Evolutionary conservation across 768 basidiomycete species (phyloP), one percentile per base, ranked within the genome.

Genomic region (Phanerochaete sordida): DNA sequence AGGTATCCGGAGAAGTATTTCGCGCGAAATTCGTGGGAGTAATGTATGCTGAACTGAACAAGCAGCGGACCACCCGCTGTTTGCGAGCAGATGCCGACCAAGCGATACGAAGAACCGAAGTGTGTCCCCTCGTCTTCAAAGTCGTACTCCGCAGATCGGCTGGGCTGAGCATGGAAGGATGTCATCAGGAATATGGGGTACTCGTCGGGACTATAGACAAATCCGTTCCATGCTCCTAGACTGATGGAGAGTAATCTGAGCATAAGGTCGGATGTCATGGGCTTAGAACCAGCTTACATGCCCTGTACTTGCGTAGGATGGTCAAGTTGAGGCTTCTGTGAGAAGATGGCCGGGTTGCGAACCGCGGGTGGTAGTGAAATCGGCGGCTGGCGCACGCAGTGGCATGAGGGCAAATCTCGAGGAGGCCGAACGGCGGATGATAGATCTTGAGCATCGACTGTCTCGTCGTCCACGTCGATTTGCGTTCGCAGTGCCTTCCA

Each of bases 1-100:
- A 70, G 64, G 16, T 48, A 54, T 4, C 71, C 73, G 8, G 56
- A 56, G 51, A 68, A 70, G 57, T 67, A 64, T 23, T 66, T 63
- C 19, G 65, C 60, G 16, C 64, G 54, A 45, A 68, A 66, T 1
- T 68, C 68, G 23, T 64, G 56, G 1, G 67, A 56, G 51, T 71
- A 71, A 12, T 62, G 60, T 26, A 63, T 64, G 27, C 53, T 64
- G 57, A 72, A 70, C 16, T 35, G 33, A 27, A 60, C 59, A 13
- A 26, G 31, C 21, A 60, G 23, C 19, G 9, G n/a, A 1, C 27
- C 33, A 19, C 33, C 23, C 26, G 19, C 27, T 15, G 19, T 21
- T 11, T 35, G 47, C 8, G 23, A 6, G 24, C 52, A 58, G 16
- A 2, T 51, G 6, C 59, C 58, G n/a, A 30, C 13, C 23, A 62